phyloP scores from a whole-genome alignment of 176 grass and related monocot species.

The Raddia distichophylla region DNA sequence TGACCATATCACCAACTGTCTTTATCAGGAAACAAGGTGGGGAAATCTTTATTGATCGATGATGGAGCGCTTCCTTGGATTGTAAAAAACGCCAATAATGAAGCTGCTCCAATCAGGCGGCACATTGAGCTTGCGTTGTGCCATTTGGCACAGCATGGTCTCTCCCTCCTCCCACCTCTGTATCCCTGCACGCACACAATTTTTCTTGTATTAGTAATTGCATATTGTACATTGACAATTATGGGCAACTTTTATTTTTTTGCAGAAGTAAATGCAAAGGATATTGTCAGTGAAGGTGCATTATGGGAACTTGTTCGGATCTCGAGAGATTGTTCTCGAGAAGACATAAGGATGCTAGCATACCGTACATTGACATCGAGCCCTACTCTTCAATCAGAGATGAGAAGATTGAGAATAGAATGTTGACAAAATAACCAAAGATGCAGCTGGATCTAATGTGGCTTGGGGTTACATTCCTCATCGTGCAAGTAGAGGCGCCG shows the following conservation, averaged over 20 bases:
- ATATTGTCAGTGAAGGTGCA: constrained; percentile 82
- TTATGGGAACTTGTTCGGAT: constrained; percentile 98
- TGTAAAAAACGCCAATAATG: constrained; percentile 95
- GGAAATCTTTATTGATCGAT: constrained; percentile 86
- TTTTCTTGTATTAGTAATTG: background rate
- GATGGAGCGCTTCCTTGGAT: constrained; percentile 97
- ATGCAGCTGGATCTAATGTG: background rate
- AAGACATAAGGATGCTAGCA: constrained; percentile 88
- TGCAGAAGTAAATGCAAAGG: constrained; percentile 87
- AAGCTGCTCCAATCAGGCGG: constrained; percentile 93
- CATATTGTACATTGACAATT: background rate
- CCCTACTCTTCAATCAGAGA: constrained; percentile 80
- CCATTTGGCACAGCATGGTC: constrained; percentile 98
- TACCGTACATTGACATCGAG: constrained; percentile 83
- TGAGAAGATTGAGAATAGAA: constrained; percentile 85
- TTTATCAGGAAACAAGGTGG: constrained; percentile 75
- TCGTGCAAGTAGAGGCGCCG: constrained; percentile 11
- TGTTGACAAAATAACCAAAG: constrained; percentile 49
- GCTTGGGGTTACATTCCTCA: background rate
- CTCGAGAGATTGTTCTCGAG: constrained; percentile 90
- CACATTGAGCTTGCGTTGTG: constrained; percentile 96
- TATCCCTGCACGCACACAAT: background rate
- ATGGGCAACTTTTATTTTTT: constrained; percentile 24
- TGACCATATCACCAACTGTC: constrained; percentile 6
- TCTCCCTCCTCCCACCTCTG: background rate